A percentile compares a stretch with the other conserved stretches of the same genome.
phyloP scores from a whole-genome alignment of 2,329 filamentous ascomycete species.

The Elsinoe batatas region DNA sequence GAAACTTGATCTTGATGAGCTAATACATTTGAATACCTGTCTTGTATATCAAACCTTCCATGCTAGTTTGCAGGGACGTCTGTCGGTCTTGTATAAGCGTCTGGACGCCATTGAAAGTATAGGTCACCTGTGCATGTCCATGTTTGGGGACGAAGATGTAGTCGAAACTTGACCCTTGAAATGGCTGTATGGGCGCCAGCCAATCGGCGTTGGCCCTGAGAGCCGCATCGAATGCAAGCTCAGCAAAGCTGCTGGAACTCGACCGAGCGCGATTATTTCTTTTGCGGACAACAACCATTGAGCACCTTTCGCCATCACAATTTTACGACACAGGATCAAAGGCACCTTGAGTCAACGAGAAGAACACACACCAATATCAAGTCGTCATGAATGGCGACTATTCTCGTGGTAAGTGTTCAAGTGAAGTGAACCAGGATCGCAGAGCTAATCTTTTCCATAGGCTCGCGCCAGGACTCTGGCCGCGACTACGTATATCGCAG shows the following conservation, averaged over 20 bases:
- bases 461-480: conserved; percentile 11
- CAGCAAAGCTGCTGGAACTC: not conserved
- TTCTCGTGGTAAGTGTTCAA: not conserved
- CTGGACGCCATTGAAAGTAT: too few relatives aligned
- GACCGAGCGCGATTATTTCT: not conserved
- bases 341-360: not conserved
- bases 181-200: not conserved
- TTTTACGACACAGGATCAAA: not conserved
- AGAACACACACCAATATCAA: not conserved
- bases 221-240: not conserved
- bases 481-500: conserved; percentile 6
- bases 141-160: too few relatives aligned
- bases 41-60: too few relatives aligned
- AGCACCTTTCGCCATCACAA: not conserved
- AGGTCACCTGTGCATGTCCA: too few relatives aligned
- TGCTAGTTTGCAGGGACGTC: too few relatives aligned
- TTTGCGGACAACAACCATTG: not conserved
- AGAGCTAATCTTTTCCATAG: not conserved
- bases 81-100: too few relatives aligned
- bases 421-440: not conserved
- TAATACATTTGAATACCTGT: too few relatives aligned
- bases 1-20: too few relatives aligned
- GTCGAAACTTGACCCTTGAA: too few relatives aligned
- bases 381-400: conserved; percentile 8
- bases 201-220: not conserved